These are phyloP conservation scores for Solanum raphanifolium DNA, from an alignment of 257 asterid genomes.

Conservation along the genomic window DNA sequence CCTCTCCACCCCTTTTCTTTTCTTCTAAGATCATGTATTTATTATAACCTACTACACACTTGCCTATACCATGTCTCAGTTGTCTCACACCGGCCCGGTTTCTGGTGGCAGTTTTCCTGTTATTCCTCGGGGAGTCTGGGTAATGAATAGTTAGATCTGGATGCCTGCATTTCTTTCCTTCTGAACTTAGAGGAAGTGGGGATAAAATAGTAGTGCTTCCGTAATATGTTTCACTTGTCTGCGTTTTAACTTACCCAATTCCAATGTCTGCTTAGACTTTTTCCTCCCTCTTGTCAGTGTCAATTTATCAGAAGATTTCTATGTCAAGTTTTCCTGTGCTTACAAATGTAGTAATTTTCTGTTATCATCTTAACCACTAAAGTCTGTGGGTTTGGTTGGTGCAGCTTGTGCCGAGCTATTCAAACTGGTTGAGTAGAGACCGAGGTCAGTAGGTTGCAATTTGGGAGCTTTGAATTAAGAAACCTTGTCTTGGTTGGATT, in stretches of 20 bases:
- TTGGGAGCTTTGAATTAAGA: constrained; percentile 26
- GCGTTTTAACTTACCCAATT: neutral
- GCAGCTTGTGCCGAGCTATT: constrained; percentile 73
- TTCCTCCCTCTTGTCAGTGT: neutral
- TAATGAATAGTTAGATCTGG: neutral
- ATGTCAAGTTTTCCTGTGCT: neutral
- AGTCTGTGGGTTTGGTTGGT: neutral
- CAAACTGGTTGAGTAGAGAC: constrained; percentile 49
- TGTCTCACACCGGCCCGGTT: neutral
- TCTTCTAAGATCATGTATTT: neutral
- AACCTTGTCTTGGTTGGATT: constrained; percentile 43
- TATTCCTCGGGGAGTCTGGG: neutral
- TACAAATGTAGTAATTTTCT: neutral
- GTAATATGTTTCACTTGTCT: neutral
- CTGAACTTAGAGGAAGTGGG: neutral
- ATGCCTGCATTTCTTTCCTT: neutral
- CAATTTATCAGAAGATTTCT: neutral
- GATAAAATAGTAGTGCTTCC: neutral
- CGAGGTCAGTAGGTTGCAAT: constrained; percentile 44
- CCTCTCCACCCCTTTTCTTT: neutral
- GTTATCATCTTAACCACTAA: neutral
- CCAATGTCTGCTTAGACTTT: neutral
- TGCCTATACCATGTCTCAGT: neutral
- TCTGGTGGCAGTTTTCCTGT: neutral
- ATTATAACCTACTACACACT: neutral